phyloP scores from a whole-genome alignment of 1,284 basidiomycete genomes.

The Megacollybia platyphylla region DNA sequence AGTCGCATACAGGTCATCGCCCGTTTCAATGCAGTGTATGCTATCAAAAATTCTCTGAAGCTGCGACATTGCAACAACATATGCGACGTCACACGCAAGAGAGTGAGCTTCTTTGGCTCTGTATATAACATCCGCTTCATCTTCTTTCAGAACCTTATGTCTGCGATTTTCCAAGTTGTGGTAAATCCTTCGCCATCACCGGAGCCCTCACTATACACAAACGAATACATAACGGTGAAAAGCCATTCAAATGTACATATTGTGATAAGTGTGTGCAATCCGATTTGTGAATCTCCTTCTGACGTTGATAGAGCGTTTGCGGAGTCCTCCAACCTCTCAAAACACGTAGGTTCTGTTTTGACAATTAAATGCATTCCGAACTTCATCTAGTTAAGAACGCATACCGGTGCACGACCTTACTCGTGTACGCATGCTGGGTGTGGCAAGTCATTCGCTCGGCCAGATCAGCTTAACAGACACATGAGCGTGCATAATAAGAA shows the following conservation, averaged over 20 bases:
- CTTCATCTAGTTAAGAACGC: constrained; percentile 51
- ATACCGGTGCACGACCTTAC: constrained; percentile 84
- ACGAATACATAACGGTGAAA: constrained; percentile 78
- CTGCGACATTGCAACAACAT: constrained; percentile 85
- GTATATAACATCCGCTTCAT: constrained; percentile 2
- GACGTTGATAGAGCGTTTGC: constrained; percentile 57
- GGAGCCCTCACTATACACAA: constrained; percentile 93
- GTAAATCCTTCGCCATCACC: constrained; percentile 86
- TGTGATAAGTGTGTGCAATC: constrained; percentile 56
- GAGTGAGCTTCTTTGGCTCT: constrained; percentile 39
- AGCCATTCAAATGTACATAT: constrained; percentile 83
- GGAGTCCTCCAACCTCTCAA: constrained; percentile 89
- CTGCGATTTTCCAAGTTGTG: constrained; percentile 83
- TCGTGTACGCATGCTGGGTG: constrained; percentile 66
- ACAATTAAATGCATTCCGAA: not conserved
- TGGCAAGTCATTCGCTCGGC: constrained; percentile 70
- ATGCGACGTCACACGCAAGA: constrained; percentile 85
- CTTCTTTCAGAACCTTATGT: constrained; percentile 63
- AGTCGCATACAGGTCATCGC: constrained; percentile 76
- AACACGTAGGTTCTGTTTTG: constrained; percentile 52
- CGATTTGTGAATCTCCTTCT: not conserved
- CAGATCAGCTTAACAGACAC: constrained; percentile 63
- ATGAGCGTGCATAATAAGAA: constrained; percentile 39
- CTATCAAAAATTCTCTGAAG: constrained; percentile 78
- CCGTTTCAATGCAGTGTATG: constrained; percentile 81